phyloP scores from a whole-genome alignment of 495 filamentous ascomycete genomes.

The Bryoglossum gracile region DNA sequence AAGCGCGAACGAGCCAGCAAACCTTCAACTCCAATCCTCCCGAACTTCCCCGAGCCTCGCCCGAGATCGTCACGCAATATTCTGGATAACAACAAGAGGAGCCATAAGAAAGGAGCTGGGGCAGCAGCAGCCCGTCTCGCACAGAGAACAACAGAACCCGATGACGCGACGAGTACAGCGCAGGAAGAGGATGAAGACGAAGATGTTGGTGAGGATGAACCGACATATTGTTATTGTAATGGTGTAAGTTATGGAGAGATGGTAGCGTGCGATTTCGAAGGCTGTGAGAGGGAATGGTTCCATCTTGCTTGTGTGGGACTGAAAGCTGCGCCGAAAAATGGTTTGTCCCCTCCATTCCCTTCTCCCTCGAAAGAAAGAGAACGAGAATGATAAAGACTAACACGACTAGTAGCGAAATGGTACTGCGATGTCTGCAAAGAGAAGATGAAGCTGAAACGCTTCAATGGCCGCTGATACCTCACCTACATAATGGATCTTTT shows the following conservation, averaged over 20 bases:
- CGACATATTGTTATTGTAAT: conserved; percentile 89
- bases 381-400: too few species aligned
- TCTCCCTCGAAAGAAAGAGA: too few species aligned
- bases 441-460: conserved; percentile 42
- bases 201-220: conserved; percentile 74
- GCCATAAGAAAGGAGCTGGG: conserved; percentile 59
- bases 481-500: too few species aligned
- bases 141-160: conserved; percentile 33
- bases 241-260: conserved; percentile 92
- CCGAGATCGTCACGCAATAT: conserved; percentile 33
- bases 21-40: conserved; percentile 51
- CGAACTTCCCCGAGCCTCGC: conserved; percentile 42
- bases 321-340: conserved; percentile 77
- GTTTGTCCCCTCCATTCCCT: conserved; percentile 45
- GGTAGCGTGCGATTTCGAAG: conserved; percentile 92
- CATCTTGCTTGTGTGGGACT: conserved; percentile 88
- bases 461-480: conserved; percentile 29
- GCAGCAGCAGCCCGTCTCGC: conserved; percentile 34
- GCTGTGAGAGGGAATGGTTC: conserved; percentile 90
- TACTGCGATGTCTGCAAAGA: conserved; percentile 84
- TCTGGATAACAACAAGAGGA: conserved; percentile 45
- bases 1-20: conserved; percentile 56
- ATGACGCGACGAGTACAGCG: conserved; percentile 31
- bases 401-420: conserved; percentile 65
- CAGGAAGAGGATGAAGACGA: conserved; percentile 53